Evolutionary conservation across 225 moss, liverwort and hornwort genomes (phyloP), one percentile per base, ranked within the genome.

Genomic region (Marchantia polymorpha): DNA sequence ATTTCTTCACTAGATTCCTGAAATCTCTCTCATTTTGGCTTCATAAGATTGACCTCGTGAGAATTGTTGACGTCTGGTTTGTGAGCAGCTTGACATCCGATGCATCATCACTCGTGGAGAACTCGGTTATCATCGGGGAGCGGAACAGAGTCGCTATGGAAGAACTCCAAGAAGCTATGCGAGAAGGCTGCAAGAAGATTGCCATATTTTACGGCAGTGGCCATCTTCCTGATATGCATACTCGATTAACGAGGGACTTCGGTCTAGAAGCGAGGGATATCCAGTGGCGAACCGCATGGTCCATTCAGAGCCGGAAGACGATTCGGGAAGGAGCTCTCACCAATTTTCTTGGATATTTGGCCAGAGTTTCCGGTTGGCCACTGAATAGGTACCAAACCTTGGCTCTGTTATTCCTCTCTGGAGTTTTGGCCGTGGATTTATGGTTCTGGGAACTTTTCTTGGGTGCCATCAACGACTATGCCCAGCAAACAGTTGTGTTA

Each of bases 181-280:
- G 82, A 47, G 93, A 94, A 66, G 92, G 94, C 10, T 99, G 94
- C 83, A 84, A 60, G 1, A 99, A 99, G 74, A 85, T 99, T 52
- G 97, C 94, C n/a, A 91, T 99, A 61, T 99, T 99, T 82, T 99
- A 99, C 22, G 97, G 97, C 61, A 99, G 97, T 81, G 97, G 97
- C 14, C 97, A 99, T 69, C 83, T 99, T 17, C 97, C 97, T 59
- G 97, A 99, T 79, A 99, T 99, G 97, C 94, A 99, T 79, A 81
- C 91, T 12, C 91, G 97, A n/a, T 84, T 99, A 72, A 87, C 92
- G 13, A 90, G 88, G 74, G 89, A 92, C 55, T 99, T 94, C 47
- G 86, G 86, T 20, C 83, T 99, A 4, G 87, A 87, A 50, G 91
- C 94, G 23, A 89, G 86, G 59, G 90, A 93, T 11, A 90, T 99